Evolutionary conservation across 169 alveolate genomes (phyloP), one percentile per base, ranked within the genome.

Genomic region (Plasmodium adleri): DNA sequence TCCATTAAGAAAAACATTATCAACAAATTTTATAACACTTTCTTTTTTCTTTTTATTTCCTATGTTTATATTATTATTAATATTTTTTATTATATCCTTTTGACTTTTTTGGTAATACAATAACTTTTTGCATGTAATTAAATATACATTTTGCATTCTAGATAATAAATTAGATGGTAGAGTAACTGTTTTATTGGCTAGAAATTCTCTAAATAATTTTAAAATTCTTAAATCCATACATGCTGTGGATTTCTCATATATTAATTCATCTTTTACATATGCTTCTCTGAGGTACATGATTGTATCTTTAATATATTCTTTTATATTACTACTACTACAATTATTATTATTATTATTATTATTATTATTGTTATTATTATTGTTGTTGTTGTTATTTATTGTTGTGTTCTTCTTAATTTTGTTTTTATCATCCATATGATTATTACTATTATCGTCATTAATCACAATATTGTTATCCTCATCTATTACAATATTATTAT

Each of bases 31-130:
- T 17, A 83, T 83, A 49, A 68, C 45, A 17, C 85, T 32, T 56
- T 83, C 52, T 72, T 43, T 68, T 54, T 80, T 83, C 45, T 68
- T 68, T 56, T 58, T 83, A 17, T 13, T 62, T 47, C 71, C 73
- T 15, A 54, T 58, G 54, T 15, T 68, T 15, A 28, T 15, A 15
- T 68, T 32, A 47, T 47, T 32, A 22, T 6, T 68, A 10, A 83
- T 68, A 28, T 83, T 68, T 39, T 67, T 32, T 67, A 68, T n/a
- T 26, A 83, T 83, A 9, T 67, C 91, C 6, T 83, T 15, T 22
- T 83, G 85, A 72, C 66, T 67, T 45, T 68, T 83, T 47, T 83
- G 91, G 50, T 83, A 83, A 50, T 68, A 83, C 52, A 83, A 43
- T n/a, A 83, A 45, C 32, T 83, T 83, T 24, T 83, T 83, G 45